Evolutionary conservation across 2,329 filamentous ascomycete genomes (phyloP).

Genomic region (Xylaria sp.): DNA sequence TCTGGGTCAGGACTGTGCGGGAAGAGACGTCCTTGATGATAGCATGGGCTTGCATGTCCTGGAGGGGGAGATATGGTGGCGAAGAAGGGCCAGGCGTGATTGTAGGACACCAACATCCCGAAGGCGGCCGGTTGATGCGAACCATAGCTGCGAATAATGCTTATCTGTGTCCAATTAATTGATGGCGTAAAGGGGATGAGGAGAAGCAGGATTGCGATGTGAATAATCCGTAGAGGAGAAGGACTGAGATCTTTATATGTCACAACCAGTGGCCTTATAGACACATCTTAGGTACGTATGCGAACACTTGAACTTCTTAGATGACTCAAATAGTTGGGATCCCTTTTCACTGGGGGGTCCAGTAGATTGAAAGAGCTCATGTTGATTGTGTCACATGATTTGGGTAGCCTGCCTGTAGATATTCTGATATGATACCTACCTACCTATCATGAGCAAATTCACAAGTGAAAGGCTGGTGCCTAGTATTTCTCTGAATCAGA

Average conservation of each 20-base stretch:
- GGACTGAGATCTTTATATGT: not conserved
- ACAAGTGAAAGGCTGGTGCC: not conserved
- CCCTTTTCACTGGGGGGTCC: no score
- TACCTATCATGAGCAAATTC: not conserved
- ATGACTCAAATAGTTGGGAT: no score
- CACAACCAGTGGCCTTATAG: not conserved
- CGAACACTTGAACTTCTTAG: not conserved
- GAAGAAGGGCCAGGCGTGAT: no score
- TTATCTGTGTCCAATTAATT: not conserved
- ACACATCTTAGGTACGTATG: no score
- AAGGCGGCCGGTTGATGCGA: not conserved
- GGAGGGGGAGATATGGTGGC: slow-evolving; percentile 21
- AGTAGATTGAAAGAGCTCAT: no score
- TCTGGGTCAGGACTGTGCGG: slow-evolving; percentile 33
- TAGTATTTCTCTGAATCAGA: not conserved
- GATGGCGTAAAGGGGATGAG: not conserved
- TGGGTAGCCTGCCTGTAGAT: not conserved
- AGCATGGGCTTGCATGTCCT: slow-evolving; percentile 24
- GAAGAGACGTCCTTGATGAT: slow-evolving; percentile 34
- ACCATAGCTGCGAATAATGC: slow-evolving; percentile 7
- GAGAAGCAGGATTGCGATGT: not conserved
- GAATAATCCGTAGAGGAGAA: not conserved
- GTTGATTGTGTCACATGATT: no score
- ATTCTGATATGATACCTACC: not conserved
- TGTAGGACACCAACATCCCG: slow-evolving; percentile 27